Conservation (phyloP, 805 yeast species). For the Candida yuanshanica region DNA sequence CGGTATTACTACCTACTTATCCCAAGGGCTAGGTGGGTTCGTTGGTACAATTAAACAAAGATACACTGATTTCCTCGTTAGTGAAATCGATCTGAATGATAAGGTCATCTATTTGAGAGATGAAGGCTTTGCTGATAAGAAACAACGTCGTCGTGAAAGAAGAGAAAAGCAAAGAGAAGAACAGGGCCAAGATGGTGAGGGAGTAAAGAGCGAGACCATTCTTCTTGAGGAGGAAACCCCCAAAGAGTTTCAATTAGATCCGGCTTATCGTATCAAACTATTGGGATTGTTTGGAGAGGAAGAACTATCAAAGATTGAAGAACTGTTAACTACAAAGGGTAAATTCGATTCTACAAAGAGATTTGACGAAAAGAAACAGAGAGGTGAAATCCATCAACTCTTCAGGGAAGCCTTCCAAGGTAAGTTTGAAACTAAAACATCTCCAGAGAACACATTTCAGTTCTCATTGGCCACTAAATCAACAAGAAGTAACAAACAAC, state of each 20-base stretch:
- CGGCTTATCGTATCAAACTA: conserved; percentile 43
- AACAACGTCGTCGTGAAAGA: conserved; percentile 35
- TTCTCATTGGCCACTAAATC: conserved; percentile 48
- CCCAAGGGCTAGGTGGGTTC: conserved; percentile 55
- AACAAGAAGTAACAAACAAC: conserved; percentile 33
- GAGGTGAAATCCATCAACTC: conserved; percentile 76
- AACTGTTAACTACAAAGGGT: conserved; percentile 45
- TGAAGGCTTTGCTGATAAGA: conserved; percentile 55
- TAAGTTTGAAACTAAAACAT: conserved; percentile 74
- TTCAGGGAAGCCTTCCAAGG: conserved; percentile 69
- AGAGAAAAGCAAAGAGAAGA: conserved; percentile 22
- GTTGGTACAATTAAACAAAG: conserved; percentile 79
- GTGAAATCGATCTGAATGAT: conserved; percentile 70
- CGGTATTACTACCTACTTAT: conserved; percentile 74
- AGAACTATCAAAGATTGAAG: conserved; percentile 51
- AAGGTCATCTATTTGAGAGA: conserved; percentile 71
- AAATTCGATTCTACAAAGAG: conserved; percentile 51
- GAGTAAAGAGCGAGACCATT: conserved; percentile 5
- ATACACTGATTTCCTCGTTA: conserved; percentile 89
- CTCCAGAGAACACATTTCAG: conserved; percentile 57
- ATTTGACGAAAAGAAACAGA: conserved; percentile 61
- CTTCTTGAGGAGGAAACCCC: conserved; percentile 13
- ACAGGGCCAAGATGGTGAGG: background rate
- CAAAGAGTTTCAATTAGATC: conserved; percentile 35
- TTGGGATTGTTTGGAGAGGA: conserved; percentile 52